Evolutionary conservation across 2,329 filamentous ascomycete genomes (phyloP).

Genomic region (Apiospora hydei): DNA sequence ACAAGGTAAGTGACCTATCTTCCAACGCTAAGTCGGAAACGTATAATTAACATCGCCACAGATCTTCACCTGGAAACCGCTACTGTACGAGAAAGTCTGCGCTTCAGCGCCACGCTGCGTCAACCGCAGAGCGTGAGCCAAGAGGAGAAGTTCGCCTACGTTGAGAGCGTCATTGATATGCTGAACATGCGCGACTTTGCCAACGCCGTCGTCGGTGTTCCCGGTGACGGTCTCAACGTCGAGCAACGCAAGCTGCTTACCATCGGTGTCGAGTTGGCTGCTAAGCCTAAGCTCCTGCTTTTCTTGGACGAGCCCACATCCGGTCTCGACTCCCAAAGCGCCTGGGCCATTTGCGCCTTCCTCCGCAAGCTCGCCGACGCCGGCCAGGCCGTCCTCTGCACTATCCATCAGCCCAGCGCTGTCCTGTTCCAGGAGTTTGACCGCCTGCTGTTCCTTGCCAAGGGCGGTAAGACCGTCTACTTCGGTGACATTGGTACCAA

Average conservation of each 20-base stretch:
- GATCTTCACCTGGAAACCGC: conserved; percentile 71
- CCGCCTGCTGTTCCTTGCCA: conserved; percentile 59
- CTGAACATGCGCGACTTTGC: conserved; percentile 72
- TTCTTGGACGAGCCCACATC: conserved; percentile 81
- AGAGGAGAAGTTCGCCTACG: conserved; percentile 70
- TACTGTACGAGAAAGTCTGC: conserved; percentile 71
- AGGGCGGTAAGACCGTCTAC: conserved; percentile 63
- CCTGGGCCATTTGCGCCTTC: conserved; percentile 74
- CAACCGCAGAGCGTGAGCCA: conserved; percentile 65
- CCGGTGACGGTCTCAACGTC: conserved; percentile 63
- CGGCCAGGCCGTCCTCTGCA: conserved; percentile 51
- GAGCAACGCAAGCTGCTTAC: conserved; percentile 64
- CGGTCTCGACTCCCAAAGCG: conserved; percentile 75
- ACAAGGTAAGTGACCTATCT: conserved; percentile 46
- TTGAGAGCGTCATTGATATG: conserved; percentile 72
- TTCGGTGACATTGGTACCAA: conserved; percentile 62
- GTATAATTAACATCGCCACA: not conserved
- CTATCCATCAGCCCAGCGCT: conserved; percentile 53
- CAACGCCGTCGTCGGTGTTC: conserved; percentile 73
- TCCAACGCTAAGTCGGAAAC: too few species aligned
- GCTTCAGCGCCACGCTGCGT: conserved; percentile 69
- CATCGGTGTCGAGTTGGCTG: conserved; percentile 77
- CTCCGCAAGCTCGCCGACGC: conserved; percentile 66
- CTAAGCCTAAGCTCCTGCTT: conserved; percentile 73
- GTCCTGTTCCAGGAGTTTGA: conserved; percentile 55